A percentile compares a stretch with the other conserved stretches of the same genome.
These are phyloP conservation scores for Linnemannia hyalina DNA, from an alignment of 192 early-diverging fungal species.

Conservation along the genomic window DNA sequence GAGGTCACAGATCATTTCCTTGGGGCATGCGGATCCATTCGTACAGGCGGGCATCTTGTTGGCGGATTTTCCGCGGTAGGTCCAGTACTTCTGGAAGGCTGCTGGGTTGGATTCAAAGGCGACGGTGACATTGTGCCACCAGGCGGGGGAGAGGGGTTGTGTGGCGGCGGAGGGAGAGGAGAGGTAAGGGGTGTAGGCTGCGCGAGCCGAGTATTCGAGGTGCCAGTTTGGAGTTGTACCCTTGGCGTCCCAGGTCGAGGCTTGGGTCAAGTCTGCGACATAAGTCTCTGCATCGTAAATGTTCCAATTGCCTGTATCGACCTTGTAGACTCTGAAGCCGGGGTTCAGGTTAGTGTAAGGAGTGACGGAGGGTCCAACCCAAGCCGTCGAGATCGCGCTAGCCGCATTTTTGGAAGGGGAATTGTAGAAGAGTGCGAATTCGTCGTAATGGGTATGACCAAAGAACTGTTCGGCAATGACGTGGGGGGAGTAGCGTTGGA, in stretches of 20 bases:
- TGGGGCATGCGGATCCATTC: background rate
- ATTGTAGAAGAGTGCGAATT: conserved; percentile 61
- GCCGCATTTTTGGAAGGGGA: conserved; percentile 13
- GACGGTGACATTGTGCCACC: conserved; percentile 64
- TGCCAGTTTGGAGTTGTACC: conserved; percentile 55
- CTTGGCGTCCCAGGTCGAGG: conserved; percentile 36
- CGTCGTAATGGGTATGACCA: conserved; percentile 67
- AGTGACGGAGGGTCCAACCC: conserved; percentile 63
- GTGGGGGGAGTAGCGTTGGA: conserved; percentile 64
- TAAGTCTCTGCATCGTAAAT: conserved; percentile 63
- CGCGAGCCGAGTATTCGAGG: conserved; percentile 61
- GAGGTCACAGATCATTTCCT: conserved; percentile 20
- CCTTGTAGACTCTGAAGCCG: conserved; percentile 66
- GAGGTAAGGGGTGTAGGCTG: conserved; percentile 38
- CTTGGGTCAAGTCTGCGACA: conserved; percentile 57
- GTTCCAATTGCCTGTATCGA: conserved; percentile 62
- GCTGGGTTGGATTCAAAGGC: conserved; percentile 47
- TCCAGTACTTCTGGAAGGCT: conserved; percentile 58
- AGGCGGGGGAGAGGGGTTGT: conserved; percentile 49
- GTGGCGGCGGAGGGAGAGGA: background rate
- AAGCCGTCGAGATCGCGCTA: conserved; percentile 57
- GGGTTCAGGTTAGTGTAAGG: conserved; percentile 63
- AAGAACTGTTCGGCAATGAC: conserved; percentile 67
- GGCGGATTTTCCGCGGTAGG: conserved; percentile 52
- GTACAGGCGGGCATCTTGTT: conserved; percentile 4